Base-by-base conservation (phyloP, 306 rosid genomes). In the Lupinus albus region DNA sequence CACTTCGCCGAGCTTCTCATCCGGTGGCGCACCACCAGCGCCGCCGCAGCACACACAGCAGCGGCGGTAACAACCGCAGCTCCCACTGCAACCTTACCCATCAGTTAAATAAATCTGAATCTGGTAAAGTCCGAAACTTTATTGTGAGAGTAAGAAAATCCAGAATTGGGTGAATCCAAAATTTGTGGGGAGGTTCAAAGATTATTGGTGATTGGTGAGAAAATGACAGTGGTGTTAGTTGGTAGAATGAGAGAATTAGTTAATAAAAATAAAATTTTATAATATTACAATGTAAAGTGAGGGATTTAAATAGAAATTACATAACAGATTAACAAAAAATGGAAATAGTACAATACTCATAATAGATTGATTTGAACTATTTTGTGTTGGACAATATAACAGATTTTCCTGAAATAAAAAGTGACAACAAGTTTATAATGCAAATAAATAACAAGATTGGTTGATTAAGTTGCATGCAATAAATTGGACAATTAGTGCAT, bases 21-120 rank as follows among this genome's bases (percentile, higher is more conserved):
- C 16, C 95, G 83, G 61, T 88, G 95, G 41, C 94, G 89, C 53
- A 88, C 95, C 41, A 88, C 82, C 76, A 94, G 77, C 46, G 82
- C 96, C 78, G 99, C 96, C 81, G 89, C 96, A 4, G 90, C 86
- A 51, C 95, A 86, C 8, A 80, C 91, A 15, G 91, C 88, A 33
- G 89, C 97, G 25, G 98, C 80, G 42, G 97, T 84, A 7, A 84
- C 92, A 59, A 83, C 86, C 15, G 94, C 84, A 61, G 90, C 91
- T 48, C 93, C 87, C 42, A 82, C 96, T 32, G 82, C 92, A 49
- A 85, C 91, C 81, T 91, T 94, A 73, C 95, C 85, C 56, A 10
- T 25, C 49, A 45, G 52, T 12, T 3, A 68, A 46, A 8, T 12
- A 14, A 41, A 41, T 67, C 49, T 30, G 3, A 81, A 61, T 55